Conservation (phyloP, 768 basidiomycete genomes). For the Mycena crocata region DNA sequence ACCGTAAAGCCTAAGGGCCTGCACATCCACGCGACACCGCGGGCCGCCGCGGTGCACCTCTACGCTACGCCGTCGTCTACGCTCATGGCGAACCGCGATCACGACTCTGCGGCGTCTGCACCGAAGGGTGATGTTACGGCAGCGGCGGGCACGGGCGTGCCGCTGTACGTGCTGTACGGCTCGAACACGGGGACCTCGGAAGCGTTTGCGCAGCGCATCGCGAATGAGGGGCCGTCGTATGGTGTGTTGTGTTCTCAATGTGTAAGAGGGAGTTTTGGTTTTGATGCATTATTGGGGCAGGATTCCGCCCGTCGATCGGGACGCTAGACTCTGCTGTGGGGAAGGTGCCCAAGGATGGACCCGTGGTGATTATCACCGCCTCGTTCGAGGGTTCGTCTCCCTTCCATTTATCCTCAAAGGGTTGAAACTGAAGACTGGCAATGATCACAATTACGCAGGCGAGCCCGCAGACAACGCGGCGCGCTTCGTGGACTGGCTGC, state of each 20-base stretch:
- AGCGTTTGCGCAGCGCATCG: conserved; percentile 59
- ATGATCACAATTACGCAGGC: conserved; percentile 35
- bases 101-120: not conserved
- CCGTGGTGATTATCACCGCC: conserved; percentile 58
- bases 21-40: conserved; percentile 51
- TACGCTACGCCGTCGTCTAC: conserved; percentile 32
- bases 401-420: no score
- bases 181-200: conserved; percentile 64
- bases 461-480: conserved; percentile 63
- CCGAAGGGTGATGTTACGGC: not conserved
- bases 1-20: conserved; percentile 61
- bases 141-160: conserved; percentile 30
- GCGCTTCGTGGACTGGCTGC: conserved; percentile 57
- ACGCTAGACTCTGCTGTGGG: conserved; percentile 53
- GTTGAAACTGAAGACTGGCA: not conserved
- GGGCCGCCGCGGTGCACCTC: conserved; percentile 37
- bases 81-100: conserved; percentile 24
- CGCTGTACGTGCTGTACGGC: conserved; percentile 55
- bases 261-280: not conserved
- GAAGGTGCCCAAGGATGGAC: conserved; percentile 55
- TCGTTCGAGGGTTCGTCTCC: conserved; percentile 54
- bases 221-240: conserved; percentile 49
- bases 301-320: conserved; percentile 52
- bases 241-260: conserved; percentile 38
- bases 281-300: conserved; percentile 36